Percentiles rank a stretch among this genome's conserved stretches.
These are phyloP conservation scores for Bothriochloa decipiens DNA, from an alignment of 176 grass and related monocot species.

Conservation along the genomic window DNA sequence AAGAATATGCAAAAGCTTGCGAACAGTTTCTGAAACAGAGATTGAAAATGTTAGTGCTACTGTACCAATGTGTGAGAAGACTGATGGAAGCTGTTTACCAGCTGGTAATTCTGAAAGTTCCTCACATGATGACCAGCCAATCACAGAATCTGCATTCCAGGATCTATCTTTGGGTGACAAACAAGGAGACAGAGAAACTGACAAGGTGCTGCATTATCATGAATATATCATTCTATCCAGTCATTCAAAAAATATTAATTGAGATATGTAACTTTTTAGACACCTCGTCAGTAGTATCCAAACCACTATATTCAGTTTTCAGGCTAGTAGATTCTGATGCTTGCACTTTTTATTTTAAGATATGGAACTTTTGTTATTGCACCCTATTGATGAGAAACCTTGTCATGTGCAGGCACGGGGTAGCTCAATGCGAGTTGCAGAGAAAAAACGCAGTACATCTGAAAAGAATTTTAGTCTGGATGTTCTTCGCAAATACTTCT, in stretches of 20 bases:
- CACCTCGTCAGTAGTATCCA: not conserved
- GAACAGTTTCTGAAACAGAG: constrained; percentile 73
- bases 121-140: constrained; percentile 45
- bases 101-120: constrained; percentile 36
- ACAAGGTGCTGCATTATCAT: constrained; percentile 36
- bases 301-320: not conserved
- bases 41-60: constrained; percentile 39
- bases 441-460: constrained; percentile 65
- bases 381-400: constrained; percentile 26
- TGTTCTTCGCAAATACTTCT: constrained; percentile 93
- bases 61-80: constrained; percentile 6
- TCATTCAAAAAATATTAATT: not conserved
- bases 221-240: constrained; percentile 7
- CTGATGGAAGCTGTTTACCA: constrained; percentile 31
- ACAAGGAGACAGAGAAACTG: constrained; percentile 31
- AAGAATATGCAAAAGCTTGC: constrained; percentile 83
- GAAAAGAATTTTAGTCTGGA: constrained; percentile 94
- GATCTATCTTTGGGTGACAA: constrained; percentile 48
- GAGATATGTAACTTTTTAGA: not conserved
- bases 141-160: constrained; percentile 37
- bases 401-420: constrained; percentile 51
- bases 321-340: not conserved
- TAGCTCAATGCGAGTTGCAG: constrained; percentile 47
- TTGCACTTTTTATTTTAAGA: constrained; percentile 14
- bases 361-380: not conserved